Evolutionary conservation across 2,329 filamentous ascomycete species (phyloP).

Genomic region (Ilyonectria sp.): DNA sequence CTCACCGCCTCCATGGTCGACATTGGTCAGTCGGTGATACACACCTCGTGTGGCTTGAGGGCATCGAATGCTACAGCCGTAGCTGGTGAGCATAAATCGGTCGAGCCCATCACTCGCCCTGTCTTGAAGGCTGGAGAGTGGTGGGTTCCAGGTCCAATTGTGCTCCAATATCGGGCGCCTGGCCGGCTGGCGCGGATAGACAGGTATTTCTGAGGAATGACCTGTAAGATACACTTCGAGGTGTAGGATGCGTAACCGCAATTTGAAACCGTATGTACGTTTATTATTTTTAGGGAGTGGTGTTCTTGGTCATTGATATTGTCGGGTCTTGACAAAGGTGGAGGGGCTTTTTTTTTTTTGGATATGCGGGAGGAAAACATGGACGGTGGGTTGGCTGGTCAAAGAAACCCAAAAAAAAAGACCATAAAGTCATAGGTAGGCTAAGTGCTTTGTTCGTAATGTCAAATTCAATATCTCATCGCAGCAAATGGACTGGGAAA

Average conservation of each 20-base stretch:
- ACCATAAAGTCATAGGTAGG: slow-evolving; percentile 5
- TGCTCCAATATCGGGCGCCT: not conserved
- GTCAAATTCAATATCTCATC: slow-evolving; percentile 26
- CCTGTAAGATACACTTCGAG: slow-evolving; percentile 19
- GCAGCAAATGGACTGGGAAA: slow-evolving; percentile 15
- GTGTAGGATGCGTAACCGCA: slow-evolving; percentile 15
- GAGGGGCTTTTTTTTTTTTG: slow-evolving; percentile 8
- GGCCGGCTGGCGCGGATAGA: not conserved
- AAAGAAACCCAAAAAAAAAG: slow-evolving; percentile 29
- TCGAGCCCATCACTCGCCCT: not conserved
- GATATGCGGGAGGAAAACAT: slow-evolving; percentile 4
- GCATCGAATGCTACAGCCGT: not conserved
- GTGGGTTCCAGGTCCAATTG: not conserved
- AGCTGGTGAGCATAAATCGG: slow-evolving; percentile 3
- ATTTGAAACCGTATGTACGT: slow-evolving; percentile 13
- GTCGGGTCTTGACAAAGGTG: slow-evolving; percentile 15
- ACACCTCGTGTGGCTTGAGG: not conserved
- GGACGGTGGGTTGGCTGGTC: slow-evolving; percentile 10
- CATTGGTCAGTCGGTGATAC: not conserved
- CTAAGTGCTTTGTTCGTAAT: slow-evolving; percentile 28
- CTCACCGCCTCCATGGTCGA: not conserved
- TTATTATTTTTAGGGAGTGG: slow-evolving; percentile 18
- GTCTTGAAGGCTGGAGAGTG: not conserved
- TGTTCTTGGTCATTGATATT: slow-evolving; percentile 29
- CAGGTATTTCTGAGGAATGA: slow-evolving; percentile 1